phyloP scores from a whole-genome alignment of 352 stramenopile species.

The Pythium folliculosum region DNA sequence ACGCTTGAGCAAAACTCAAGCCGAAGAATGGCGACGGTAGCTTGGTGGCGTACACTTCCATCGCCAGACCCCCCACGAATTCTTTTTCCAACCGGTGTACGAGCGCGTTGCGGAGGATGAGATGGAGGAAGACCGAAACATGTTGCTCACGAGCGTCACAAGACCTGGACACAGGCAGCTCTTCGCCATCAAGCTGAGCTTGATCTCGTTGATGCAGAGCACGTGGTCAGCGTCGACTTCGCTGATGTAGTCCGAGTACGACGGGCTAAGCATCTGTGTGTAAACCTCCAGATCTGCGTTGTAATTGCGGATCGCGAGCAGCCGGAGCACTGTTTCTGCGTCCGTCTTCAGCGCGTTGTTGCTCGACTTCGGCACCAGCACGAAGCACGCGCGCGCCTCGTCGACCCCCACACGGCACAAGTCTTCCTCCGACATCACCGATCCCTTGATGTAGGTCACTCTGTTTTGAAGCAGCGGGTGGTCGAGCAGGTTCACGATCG shows the following conservation, averaged over 20 bases:
- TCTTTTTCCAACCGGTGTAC: conserved; percentile 47
- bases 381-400: conserved; percentile 52
- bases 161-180: conserved; percentile 63
- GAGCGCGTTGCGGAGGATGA: conserved; percentile 22
- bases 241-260: conserved; percentile 62
- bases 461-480: conserved; percentile 61
- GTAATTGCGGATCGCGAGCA: conserved; percentile 66
- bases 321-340: conserved; percentile 55
- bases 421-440: conserved; percentile 66
- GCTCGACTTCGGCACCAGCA: conserved; percentile 53
- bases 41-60: conserved; percentile 62
- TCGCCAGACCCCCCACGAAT: conserved; percentile 51
- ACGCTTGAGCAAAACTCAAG: conserved; percentile 56
- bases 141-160: conserved; percentile 60
- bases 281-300: conserved; percentile 60
- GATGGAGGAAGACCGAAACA: conserved; percentile 50
- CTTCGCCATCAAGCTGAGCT: conserved; percentile 64
- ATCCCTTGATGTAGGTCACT: conserved; percentile 68
- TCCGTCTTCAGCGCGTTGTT: conserved; percentile 42
- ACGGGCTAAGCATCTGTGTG: conserved; percentile 56
- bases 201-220: conserved; percentile 66
- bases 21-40: conserved; percentile 46
- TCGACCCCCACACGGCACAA: conserved; percentile 60
- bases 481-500: conserved; percentile 53
- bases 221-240: conserved; percentile 56